These are phyloP conservation scores for Gastrolobium villosum DNA, from an alignment of 306 rosid genomes.

Conservation along the genomic window DNA sequence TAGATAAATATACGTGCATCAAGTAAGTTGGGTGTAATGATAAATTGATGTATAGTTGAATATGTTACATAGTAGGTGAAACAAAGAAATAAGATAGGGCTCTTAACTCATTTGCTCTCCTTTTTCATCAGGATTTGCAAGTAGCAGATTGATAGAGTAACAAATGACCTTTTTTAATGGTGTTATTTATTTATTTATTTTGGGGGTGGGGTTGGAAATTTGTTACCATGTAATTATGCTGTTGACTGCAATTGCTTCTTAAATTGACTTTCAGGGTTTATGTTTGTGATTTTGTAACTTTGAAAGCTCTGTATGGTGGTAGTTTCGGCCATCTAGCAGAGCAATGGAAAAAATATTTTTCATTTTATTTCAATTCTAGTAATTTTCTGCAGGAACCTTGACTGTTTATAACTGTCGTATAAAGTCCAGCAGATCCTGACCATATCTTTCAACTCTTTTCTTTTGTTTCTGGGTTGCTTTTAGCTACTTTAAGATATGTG, in stretches of 20 bases:
- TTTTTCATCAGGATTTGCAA: slow-evolving; percentile 24
- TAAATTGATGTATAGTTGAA: slow-evolving; percentile 28
- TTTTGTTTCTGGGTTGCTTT: slow-evolving; percentile 23
- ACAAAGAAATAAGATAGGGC: slow-evolving; percentile 19
- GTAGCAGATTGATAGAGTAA: neutral
- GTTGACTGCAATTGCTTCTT: slow-evolving; percentile 26
- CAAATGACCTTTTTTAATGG: neutral
- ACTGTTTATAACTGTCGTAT: slow-evolving; percentile 23
- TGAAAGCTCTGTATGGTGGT: slow-evolving; percentile 3
- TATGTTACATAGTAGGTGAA: slow-evolving; percentile 33
- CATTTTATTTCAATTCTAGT: neutral
- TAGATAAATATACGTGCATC: neutral
- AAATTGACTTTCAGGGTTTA: slow-evolving; percentile 32
- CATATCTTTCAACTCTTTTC: neutral
- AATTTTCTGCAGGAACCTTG: slow-evolving; percentile 20
- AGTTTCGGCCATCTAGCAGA: slow-evolving; percentile 15
- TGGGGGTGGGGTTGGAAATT: slow-evolving; percentile 11
- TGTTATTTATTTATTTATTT: neutral
- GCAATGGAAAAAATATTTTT: neutral
- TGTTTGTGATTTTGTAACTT: neutral
- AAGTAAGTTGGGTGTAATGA: neutral
- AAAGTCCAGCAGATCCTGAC: slow-evolving; percentile 7
- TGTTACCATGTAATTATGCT: slow-evolving; percentile 21
- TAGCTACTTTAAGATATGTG: slow-evolving; percentile 5
- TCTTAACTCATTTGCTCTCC: neutral